A percentile compares a stretch with the other conserved stretches of the same genome.
phyloP scores from a whole-genome alignment of 2,329 filamentous ascomycete genomes.

The Aspergillus eucalypticola region DNA sequence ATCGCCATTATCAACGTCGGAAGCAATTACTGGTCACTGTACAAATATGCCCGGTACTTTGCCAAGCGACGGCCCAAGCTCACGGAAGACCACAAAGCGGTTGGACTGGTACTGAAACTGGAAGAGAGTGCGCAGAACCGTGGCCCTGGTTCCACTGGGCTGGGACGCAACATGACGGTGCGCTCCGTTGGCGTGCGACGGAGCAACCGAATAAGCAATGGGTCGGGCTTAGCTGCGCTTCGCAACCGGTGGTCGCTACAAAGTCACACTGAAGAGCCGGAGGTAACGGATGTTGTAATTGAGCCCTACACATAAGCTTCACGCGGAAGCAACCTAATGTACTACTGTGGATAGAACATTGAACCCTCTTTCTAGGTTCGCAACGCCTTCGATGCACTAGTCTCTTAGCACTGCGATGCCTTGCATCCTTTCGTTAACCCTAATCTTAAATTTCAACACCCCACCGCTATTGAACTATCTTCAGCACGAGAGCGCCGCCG shows the following conservation, averaged over 20 bases:
- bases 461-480: too few species aligned
- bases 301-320: neutral
- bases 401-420: too few species aligned
- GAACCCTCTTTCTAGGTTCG: too few species aligned
- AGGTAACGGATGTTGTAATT: neutral
- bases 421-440: too few species aligned
- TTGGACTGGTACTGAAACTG: slow-evolving; percentile 31
- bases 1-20: slow-evolving; percentile 49
- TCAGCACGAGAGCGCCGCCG: too few species aligned
- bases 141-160: neutral
- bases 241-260: neutral
- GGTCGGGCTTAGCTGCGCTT: too few species aligned
- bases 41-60: slow-evolving; percentile 51
- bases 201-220: neutral
- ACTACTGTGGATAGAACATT: neutral
- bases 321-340: neutral
- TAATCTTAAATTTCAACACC: too few species aligned
- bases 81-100: slow-evolving; percentile 49
- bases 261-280: neutral
- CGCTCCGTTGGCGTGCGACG: slow-evolving; percentile 6
- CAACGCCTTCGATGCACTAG: too few species aligned
- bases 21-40: slow-evolving; percentile 45
- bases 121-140: slow-evolving; percentile 14
- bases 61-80: slow-evolving; percentile 51
- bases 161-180: slow-evolving; percentile 16